Evolutionary conservation across 176 grass and related monocot genomes (phyloP).

Genomic region (Raddia distichophylla): DNA sequence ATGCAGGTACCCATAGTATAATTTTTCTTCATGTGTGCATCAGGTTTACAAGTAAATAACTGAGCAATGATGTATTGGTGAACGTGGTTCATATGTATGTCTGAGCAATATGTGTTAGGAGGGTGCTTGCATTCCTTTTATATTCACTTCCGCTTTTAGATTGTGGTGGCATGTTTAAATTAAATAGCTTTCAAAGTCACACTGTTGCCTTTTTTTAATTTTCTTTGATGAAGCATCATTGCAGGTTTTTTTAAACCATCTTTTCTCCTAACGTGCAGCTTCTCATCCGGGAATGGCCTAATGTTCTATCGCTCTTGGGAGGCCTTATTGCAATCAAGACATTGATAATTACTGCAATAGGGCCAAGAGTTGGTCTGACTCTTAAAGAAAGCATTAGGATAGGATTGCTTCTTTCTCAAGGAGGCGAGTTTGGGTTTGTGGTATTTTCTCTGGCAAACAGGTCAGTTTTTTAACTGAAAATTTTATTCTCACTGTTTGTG

Average conservation of each 20-base stretch:
- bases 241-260: neutral
- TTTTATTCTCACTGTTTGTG: neutral
- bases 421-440: slow-evolving; percentile 96
- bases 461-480: slow-evolving; percentile 35
- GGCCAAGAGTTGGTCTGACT: slow-evolving; percentile 85
- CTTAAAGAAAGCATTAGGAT: slow-evolving; percentile 95
- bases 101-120: neutral
- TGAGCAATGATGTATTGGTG: neutral
- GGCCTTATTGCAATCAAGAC: slow-evolving; percentile 92
- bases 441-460: slow-evolving; percentile 98
- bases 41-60: neutral
- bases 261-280: slow-evolving; percentile 61
- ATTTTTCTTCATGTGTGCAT: neutral
- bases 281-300: slow-evolving; percentile 96
- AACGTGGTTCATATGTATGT: slow-evolving; percentile 18
- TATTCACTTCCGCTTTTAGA: neutral
- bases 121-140: neutral
- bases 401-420: slow-evolving; percentile 96
- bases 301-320: slow-evolving; percentile 79
- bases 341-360: slow-evolving; percentile 85
- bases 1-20: slow-evolving; percentile 58
- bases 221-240: neutral
- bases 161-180: neutral
- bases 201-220: neutral
- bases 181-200: neutral